Evolutionary conservation across 768 basidiomycete species (phyloP).

Genomic region (Rhodotorula paludigena): DNA sequence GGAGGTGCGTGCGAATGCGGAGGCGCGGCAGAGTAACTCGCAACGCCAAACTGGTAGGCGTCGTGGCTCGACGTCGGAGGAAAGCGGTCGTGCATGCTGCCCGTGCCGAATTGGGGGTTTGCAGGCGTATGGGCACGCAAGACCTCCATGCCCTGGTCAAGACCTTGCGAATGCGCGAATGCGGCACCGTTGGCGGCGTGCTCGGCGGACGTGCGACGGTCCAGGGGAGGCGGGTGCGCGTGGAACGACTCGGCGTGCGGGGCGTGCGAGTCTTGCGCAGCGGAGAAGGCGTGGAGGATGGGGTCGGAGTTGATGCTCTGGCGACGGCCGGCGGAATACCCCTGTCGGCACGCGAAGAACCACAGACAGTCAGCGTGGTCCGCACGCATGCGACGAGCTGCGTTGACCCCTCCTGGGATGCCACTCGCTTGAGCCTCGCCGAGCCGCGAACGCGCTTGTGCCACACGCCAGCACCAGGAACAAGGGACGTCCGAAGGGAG

Average conservation of each 20-base stretch:
- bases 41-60: slow-evolving; percentile 3
- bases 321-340: neutral
- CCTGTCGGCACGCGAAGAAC: neutral
- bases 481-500: neutral
- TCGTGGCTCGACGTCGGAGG: neutral
- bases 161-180: too few relatives aligned
- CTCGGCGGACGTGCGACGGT: too few relatives aligned
- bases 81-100: neutral
- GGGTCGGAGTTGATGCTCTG: slow-evolving; percentile 36
- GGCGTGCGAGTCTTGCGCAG: neutral
- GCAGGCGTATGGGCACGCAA: neutral
- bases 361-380: slow-evolving; percentile 16
- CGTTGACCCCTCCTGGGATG: neutral
- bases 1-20: neutral
- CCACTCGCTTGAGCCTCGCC: neutral
- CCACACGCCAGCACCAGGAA: too few relatives aligned
- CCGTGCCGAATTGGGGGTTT: neutral
- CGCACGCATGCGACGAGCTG: too few relatives aligned
- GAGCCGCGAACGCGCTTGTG: too few relatives aligned
- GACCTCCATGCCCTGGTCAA: neutral
- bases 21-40: neutral
- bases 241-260: neutral
- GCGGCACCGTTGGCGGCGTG: too few relatives aligned
- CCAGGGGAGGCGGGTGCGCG: neutral
- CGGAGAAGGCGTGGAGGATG: slow-evolving; percentile 35